Conservation (phyloP, 495 filamentous ascomycete genomes). For the Lichenothelia convexa region DNA sequence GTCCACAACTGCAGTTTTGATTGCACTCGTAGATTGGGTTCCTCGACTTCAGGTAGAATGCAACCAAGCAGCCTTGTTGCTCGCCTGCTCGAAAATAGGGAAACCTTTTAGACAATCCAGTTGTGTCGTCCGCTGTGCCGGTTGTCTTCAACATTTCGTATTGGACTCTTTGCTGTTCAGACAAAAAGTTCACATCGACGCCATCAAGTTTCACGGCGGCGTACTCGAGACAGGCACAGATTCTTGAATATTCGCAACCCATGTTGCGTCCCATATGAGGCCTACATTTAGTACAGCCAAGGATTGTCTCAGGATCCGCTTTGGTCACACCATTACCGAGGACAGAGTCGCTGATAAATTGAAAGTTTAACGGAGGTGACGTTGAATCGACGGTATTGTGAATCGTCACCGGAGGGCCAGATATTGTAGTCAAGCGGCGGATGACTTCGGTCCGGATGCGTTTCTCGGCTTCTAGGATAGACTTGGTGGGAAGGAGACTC, state of each 20-base stretch:
- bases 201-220: too few species aligned
- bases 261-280: conserved; percentile 22
- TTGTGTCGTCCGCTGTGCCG: conserved; percentile 5
- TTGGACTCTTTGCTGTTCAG: conserved; percentile 2
- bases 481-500: too few species aligned
- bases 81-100: conserved; percentile 15
- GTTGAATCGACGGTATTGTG: conserved; percentile 15
- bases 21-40: conserved; percentile 78
- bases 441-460: conserved; percentile 15
- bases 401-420: conserved; percentile 9
- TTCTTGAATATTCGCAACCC: conserved; percentile 21
- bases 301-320: conserved; percentile 11
- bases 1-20: conserved; percentile 44
- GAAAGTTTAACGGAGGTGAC: conserved; percentile 19
- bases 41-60: conserved; percentile 31
- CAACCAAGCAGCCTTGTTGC: conserved; percentile 11
- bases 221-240: conserved; percentile 22
- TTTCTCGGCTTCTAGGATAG: too few species aligned
- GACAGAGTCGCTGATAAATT: conserved; percentile 17
- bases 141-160: too few species aligned
- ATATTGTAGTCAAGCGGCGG: conserved; percentile 9
- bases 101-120: conserved; percentile 20
- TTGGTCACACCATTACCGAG: conserved; percentile 17
- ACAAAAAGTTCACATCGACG: conserved; percentile 16
- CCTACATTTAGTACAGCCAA: conserved; percentile 18